A percentile compares a stretch with the other conserved stretches of the same genome.
Evolutionary conservation across 352 stramenopile genomes (phyloP).

Genomic region (Paralagenidium karlingii): DNA sequence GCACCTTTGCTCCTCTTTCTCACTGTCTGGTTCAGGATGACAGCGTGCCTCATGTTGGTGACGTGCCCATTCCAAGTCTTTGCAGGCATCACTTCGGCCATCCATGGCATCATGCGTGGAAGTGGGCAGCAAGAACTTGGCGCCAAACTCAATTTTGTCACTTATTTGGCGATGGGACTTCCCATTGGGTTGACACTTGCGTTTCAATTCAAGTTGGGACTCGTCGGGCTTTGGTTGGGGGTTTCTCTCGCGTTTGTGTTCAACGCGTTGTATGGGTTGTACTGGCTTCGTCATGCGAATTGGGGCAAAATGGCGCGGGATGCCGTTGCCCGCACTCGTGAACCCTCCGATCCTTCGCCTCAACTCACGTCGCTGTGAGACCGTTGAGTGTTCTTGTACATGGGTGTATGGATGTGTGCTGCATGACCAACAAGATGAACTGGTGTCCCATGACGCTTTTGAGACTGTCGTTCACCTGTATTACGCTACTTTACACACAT

Average conservation of each 20-base stretch:
- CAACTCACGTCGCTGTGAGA: no score
- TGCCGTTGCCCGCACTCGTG: no score
- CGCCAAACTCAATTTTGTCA: slow-evolving; percentile 76
- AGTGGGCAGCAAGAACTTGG: slow-evolving; percentile 69
- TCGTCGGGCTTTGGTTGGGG: slow-evolving; percentile 74
- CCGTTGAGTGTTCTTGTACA: no score
- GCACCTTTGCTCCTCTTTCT: background rate
- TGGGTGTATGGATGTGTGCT: no score
- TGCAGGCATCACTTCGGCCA: slow-evolving; percentile 46
- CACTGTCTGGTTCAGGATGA: no score
- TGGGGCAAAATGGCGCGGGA: slow-evolving; percentile 57
- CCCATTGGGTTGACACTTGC: slow-evolving; percentile 62
- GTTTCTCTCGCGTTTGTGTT: slow-evolving; percentile 49
- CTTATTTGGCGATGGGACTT: slow-evolving; percentile 73
- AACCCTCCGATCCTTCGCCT: no score
- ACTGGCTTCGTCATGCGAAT: slow-evolving; percentile 57
- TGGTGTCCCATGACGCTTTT: no score
- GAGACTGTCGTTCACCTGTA: no score
- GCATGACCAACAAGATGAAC: no score
- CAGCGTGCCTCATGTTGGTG: slow-evolving; percentile 45
- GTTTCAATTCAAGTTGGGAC: slow-evolving; percentile 39
- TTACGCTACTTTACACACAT: no score
- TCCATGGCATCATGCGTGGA: slow-evolving; percentile 72
- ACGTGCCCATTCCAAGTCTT: slow-evolving; percentile 76
- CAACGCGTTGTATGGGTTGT: slow-evolving; percentile 51